A percentile compares a stretch with the other conserved stretches of the same genome.
phyloP scores from a whole-genome alignment of 202 grass and related monocot species.

The Zoysia matrella region DNA sequence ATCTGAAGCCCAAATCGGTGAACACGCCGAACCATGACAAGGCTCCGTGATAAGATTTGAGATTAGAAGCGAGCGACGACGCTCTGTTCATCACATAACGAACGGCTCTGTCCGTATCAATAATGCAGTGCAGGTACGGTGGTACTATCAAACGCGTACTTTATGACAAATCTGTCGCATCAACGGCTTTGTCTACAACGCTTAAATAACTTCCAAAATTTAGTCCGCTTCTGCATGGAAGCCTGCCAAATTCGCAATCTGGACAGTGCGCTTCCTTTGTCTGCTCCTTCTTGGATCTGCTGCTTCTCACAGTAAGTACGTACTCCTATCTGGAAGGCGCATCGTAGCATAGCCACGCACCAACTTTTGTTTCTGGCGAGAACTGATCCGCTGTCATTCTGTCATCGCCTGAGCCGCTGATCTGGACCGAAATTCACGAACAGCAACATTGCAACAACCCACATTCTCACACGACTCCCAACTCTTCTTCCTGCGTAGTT shows the following conservation, averaged over 20 bases:
- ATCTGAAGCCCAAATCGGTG: too few species aligned
- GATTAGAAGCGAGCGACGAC: too few species aligned
- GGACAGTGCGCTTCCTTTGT: conserved; percentile 31
- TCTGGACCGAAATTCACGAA: conserved; percentile 7
- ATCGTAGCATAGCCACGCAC: background rate
- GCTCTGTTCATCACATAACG: background rate
- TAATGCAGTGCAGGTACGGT: conserved; percentile 2
- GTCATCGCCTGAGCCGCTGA: background rate
- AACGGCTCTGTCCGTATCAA: background rate
- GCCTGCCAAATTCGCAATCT: conserved; percentile 21
- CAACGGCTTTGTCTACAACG: background rate
- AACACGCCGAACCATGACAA: too few species aligned
- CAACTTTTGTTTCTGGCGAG: conserved; percentile 32
- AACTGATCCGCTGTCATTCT: background rate
- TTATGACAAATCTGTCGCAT: conserved; percentile 13
- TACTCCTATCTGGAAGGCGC: conserved; percentile 33
- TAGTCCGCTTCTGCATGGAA: conserved; percentile 22
- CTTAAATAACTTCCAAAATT: conserved; percentile 23
- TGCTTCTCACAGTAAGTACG: background rate
- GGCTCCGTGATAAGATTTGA: too few species aligned
- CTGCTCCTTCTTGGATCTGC: conserved; percentile 41
- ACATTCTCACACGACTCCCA: background rate
- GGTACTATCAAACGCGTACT: background rate
- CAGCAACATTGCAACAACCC: conserved; percentile 7
- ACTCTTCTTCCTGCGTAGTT: background rate